These are phyloP conservation scores for Chytridiales sp. DNA, from an alignment of 371 early-diverging fungal species.

Conservation along the genomic window DNA sequence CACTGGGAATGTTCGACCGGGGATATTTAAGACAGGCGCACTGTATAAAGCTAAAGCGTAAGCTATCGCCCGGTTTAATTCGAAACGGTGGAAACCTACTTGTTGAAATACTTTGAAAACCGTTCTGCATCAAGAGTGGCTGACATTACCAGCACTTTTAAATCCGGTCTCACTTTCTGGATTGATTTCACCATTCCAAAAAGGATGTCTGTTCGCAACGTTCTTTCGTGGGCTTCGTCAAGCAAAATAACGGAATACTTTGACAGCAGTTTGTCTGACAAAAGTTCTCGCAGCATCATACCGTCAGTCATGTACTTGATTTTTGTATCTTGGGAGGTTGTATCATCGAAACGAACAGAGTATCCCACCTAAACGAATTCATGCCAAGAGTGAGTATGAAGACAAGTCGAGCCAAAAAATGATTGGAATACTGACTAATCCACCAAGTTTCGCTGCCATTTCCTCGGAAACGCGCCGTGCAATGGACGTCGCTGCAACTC, in stretches of 20 bases:
- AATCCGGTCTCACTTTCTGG: conserved; percentile 67
- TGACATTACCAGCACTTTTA: conserved; percentile 95
- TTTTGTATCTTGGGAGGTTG: conserved; percentile 74
- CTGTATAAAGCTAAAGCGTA: conserved; percentile 36
- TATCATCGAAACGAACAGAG: conserved; percentile 95
- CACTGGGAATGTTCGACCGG: conserved; percentile 90
- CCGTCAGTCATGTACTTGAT: conserved; percentile 99
- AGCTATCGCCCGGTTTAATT: not conserved
- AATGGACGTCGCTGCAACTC: conserved; percentile 97
- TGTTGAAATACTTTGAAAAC: conserved; percentile 85
- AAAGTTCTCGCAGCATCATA: conserved; percentile 90
- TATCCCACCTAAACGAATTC: conserved; percentile 71
- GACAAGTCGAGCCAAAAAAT: not conserved
- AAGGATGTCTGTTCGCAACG: conserved; percentile 93
- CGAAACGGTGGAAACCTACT: conserved; percentile 26
- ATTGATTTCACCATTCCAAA: conserved; percentile 91
- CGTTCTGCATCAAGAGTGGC: conserved; percentile 94
- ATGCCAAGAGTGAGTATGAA: not conserved
- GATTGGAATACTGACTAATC: conserved; percentile 12
- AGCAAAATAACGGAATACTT: conserved; percentile 88
- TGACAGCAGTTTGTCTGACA: conserved; percentile 75
- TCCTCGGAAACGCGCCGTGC: conserved; percentile 93
- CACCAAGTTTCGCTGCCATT: conserved; percentile 75
- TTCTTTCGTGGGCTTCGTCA: conserved; percentile 99
- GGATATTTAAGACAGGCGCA: conserved; percentile 77